Conservation (phyloP, 2,329 filamentous ascomycete genomes). For the Arthrobotrys musiformis region DNA sequence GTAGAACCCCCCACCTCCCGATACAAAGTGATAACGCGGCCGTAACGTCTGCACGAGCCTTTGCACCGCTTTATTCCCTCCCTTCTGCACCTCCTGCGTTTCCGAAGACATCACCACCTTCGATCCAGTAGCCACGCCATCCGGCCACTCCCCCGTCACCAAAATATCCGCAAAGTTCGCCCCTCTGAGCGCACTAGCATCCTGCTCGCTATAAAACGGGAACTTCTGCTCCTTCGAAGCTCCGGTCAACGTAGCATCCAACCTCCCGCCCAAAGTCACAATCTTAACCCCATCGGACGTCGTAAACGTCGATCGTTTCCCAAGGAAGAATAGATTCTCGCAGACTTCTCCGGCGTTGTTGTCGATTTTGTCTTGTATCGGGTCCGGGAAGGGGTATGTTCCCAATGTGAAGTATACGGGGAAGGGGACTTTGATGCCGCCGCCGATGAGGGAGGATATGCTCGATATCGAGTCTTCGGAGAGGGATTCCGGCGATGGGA, state of each 20-base stretch:
- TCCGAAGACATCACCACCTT: constrained; percentile 68
- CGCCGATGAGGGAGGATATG: constrained; percentile 74
- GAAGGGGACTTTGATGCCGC: constrained; percentile 78
- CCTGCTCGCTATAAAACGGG: constrained; percentile 80
- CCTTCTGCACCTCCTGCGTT: constrained; percentile 26
- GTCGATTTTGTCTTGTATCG: constrained; percentile 78
- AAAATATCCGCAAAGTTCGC: constrained; percentile 86
- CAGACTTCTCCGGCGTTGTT: constrained; percentile 76
- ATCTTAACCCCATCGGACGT: constrained; percentile 90
- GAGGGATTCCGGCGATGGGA: constrained; percentile 65
- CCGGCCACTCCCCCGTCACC: constrained; percentile 86
- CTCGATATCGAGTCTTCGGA: constrained; percentile 69
- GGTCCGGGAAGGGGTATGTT: constrained; percentile 74
- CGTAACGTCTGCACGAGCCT: constrained; percentile 82
- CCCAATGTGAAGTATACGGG: constrained; percentile 93
- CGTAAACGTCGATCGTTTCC: constrained; percentile 85
- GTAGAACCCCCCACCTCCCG: constrained; percentile 73
- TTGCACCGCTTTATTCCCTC: constrained; percentile 74
- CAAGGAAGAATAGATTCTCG: constrained; percentile 89
- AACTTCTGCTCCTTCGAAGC: constrained; percentile 77
- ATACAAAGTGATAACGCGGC: constrained; percentile 90
- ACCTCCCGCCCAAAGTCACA: constrained; percentile 81
- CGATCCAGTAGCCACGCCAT: constrained; percentile 75
- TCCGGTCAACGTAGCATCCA: constrained; percentile 72
- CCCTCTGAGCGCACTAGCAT: constrained; percentile 79